Conservation (phyloP, 306 rosid species). For the Dalbergia cochinchinensis region DNA sequence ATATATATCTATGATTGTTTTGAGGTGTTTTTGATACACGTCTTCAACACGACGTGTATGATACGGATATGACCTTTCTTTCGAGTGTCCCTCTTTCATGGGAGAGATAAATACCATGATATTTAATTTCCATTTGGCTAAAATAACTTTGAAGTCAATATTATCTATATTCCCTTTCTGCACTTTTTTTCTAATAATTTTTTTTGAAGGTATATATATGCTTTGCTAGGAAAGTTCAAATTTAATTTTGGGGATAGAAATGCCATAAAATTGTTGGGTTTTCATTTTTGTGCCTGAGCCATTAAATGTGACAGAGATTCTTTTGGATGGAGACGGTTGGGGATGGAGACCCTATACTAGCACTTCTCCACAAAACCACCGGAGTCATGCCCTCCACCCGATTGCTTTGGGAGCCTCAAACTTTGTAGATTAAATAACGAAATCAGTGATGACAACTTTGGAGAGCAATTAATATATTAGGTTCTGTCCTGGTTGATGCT, state of each 20-base stretch:
- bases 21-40: not conserved
- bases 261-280: not conserved
- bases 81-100: not conserved
- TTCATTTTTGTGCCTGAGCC: conserved; percentile 7
- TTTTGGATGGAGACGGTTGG: conserved; percentile 41
- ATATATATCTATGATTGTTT: not conserved
- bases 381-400: conserved; percentile 26
- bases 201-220: conserved; percentile 33
- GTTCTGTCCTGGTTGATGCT: not conserved
- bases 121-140: not conserved
- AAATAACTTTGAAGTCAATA: conserved; percentile 23
- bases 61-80: not conserved
- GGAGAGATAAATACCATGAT: not conserved
- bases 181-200: not conserved
- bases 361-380: conserved; percentile 41
- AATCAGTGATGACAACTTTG: not conserved
- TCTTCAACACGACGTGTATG: conserved; percentile 10
- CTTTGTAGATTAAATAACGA: conserved; percentile 8
- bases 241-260: conserved; percentile 21
- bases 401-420: conserved; percentile 12
- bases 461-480: not conserved
- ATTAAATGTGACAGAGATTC: conserved; percentile 51
- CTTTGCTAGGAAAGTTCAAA: conserved; percentile 8
- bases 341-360: conserved; percentile 44
- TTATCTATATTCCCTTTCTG: no score